Base-by-base conservation (phyloP, 345 rosid genomes). In the Bruguiera parviflora region DNA sequence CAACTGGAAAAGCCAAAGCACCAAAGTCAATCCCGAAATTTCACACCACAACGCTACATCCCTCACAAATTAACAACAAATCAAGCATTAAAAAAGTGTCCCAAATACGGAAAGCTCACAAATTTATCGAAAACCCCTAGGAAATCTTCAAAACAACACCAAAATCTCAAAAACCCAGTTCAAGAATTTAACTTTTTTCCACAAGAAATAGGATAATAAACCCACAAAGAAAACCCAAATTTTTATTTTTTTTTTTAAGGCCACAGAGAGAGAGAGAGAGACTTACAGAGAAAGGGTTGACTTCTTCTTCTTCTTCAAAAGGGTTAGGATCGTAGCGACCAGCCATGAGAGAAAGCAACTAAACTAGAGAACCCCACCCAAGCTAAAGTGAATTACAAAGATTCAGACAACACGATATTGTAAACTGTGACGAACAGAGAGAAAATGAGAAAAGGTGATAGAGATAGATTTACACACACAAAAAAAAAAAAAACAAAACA, bases 251-350 rank as follows among this genome's bases (percentile, higher is more conserved):
- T 2, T 27, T 27, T 27, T 27, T 27, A 27, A 27, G 21, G 11
- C 66, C 35, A 63, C 4, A 51, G 33, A 75, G 60, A 63, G 5
- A 51, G 33, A 75, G 60, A 64, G n/a, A 51, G 59, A 68, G 67
- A 78, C 96, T 81, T 65, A 95, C 99, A 10, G 96, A 75, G 81
- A 95, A 95, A 72, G 99, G 99, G 78, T 95, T 95, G 67, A 92
- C 97, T 58, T 90, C 88, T 39, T 92, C 88, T 47, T 91, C 99
- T 52, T 89, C 97, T 32, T 84, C 99, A 71, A 91, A 95, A 0
- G 98, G 97, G 57, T 94, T 92, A 53, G 76, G 82, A 71, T 93
- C 97, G 79, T 82, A 88, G 43, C 94, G 91, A 69, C 89, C 84
- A 69, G 96, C 97, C 98, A 93, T 93, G 55, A 33, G 37, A 61